These are phyloP conservation scores for Rhynchospora tenuis DNA, from an alignment of 176 grass and related monocot species.

Conservation along the genomic window DNA sequence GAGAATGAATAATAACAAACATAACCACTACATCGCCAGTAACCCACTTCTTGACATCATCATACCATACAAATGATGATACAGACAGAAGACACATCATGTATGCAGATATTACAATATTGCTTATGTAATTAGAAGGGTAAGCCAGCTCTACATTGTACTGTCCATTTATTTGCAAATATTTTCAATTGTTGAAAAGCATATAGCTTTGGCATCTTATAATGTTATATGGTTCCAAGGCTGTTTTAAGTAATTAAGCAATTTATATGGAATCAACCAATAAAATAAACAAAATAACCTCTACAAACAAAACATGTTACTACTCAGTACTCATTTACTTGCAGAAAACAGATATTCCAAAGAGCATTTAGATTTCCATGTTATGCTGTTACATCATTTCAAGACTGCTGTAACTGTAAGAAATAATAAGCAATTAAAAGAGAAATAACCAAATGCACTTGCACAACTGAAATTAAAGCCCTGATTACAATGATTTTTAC, in stretches of 20 bases:
- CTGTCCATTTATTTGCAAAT: background rate
- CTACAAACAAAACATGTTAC: no score
- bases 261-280: no score
- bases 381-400: background rate
- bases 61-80: background rate
- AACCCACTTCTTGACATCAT: background rate
- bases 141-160: background rate
- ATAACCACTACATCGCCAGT: background rate
- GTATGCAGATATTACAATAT: background rate
- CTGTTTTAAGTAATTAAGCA: no score
- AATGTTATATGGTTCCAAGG: no score
- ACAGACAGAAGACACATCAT: background rate
- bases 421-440: background rate
- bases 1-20: background rate
- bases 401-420: background rate
- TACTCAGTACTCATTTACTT: background rate
- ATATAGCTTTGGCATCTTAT: no score
- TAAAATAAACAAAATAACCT: no score
- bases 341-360: background rate
- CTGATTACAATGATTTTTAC: no score
- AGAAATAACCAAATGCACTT: background rate
- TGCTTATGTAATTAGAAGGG: background rate
- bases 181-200: no score
- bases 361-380: background rate
- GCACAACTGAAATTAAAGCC: background rate